A percentile compares a stretch with the other conserved stretches of the same genome.
These are phyloP conservation scores for Phytophthora brassicae DNA, from an alignment of 352 stramenopile genomes.

Conservation along the genomic window DNA sequence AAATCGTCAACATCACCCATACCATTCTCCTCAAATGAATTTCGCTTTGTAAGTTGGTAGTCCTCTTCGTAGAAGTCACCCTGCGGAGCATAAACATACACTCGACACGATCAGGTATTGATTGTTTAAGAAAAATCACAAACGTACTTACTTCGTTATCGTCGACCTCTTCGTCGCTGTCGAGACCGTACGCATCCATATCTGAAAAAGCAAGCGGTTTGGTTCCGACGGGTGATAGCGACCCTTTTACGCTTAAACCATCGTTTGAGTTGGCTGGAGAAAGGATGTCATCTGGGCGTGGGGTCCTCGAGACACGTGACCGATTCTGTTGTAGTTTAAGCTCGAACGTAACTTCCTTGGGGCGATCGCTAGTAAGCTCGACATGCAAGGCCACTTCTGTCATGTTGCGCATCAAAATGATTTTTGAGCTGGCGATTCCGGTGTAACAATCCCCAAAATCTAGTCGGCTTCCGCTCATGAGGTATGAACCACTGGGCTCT, in stretches of 20 bases:
- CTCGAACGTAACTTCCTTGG: conserved; percentile 89
- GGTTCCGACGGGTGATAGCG: conserved; percentile 57
- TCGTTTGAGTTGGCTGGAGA: conserved; percentile 79
- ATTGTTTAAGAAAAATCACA: not conserved
- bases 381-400: conserved; percentile 84
- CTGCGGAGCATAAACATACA: conserved; percentile 22
- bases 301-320: conserved; percentile 50
- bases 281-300: conserved; percentile 63
- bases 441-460: conserved; percentile 91
- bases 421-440: conserved; percentile 80
- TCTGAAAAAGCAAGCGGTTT: conserved; percentile 63
- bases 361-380: conserved; percentile 81
- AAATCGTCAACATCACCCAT: conserved; percentile 76
- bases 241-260: conserved; percentile 68
- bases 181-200: conserved; percentile 61
- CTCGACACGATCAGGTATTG: conserved; percentile 3
- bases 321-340: conserved; percentile 83
- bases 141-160: conserved; percentile 71
- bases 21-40: conserved; percentile 78
- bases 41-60: conserved; percentile 58
- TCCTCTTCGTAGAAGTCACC: conserved; percentile 83
- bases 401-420: conserved; percentile 83
- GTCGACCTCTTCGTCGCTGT: conserved; percentile 85
- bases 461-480: conserved; percentile 87
- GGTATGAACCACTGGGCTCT: conserved; percentile 75